A percentile compares a stretch with the other conserved stretches of the same genome.
Conservation (phyloP, 2,329 filamentous ascomycete species). For the Elsinoe fawcettii region DNA sequence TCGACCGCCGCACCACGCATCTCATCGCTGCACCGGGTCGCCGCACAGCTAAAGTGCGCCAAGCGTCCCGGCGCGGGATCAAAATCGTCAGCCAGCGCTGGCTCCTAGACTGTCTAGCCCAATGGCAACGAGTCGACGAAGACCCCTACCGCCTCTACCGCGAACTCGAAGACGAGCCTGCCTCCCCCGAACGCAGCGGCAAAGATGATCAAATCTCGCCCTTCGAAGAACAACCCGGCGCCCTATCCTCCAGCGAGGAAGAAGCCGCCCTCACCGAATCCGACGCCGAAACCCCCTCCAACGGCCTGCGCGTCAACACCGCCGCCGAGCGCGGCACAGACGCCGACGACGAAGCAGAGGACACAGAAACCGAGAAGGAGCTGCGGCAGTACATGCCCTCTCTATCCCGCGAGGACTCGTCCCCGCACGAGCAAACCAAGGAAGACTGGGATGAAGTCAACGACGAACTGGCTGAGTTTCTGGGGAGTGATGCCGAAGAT, state of each 20-base stretch:
- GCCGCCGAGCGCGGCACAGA: constrained; percentile 25
- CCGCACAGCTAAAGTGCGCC: constrained; percentile 82
- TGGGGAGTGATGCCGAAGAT: constrained; percentile 49
- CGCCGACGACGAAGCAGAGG: constrained; percentile 22
- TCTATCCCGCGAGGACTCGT: constrained; percentile 31
- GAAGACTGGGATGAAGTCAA: constrained; percentile 45
- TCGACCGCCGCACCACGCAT: constrained; percentile 54
- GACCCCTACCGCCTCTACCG: constrained; percentile 69
- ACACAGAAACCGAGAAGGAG: constrained; percentile 20
- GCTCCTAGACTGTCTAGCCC: constrained; percentile 75
- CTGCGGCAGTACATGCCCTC: constrained; percentile 43
- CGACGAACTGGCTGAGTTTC: constrained; percentile 68
- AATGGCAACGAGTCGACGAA: constrained; percentile 77
- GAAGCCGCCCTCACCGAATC: constrained; percentile 36
- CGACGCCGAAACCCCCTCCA: constrained; percentile 24
- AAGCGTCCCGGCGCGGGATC: constrained; percentile 70
- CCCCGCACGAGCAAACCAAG: constrained; percentile 26
- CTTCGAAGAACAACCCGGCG: constrained; percentile 29
- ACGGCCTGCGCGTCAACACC: constrained; percentile 23
- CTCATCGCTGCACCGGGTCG: constrained; percentile 63
- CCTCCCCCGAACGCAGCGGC: constrained; percentile 2
- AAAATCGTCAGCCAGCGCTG: constrained; percentile 89
- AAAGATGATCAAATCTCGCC: constrained; percentile 25
- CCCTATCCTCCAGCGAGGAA: constrained; percentile 40
- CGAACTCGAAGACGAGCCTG: constrained; percentile 53